Evolutionary conservation across 495 filamentous ascomycete genomes (phyloP).

Genomic region (Aspergillus mulundensis): DNA sequence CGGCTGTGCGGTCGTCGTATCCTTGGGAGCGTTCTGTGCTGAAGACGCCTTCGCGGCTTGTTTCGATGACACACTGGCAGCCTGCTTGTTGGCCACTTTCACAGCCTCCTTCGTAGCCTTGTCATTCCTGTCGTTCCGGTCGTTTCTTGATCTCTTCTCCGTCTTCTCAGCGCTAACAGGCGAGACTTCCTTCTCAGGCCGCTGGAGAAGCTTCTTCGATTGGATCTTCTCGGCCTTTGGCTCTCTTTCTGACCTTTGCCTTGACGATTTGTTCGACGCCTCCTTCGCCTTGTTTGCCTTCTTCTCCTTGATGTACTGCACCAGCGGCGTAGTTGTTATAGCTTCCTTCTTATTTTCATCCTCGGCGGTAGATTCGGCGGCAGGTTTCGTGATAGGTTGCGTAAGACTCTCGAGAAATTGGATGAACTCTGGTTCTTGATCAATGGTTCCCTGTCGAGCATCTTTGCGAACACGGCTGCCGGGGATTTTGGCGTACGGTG

Average conservation of each 20-base stretch:
- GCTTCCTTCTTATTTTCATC: slow-evolving; percentile 57
- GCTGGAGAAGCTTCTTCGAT: slow-evolving; percentile 46
- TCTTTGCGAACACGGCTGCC: slow-evolving; percentile 67
- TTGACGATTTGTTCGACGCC: slow-evolving; percentile 48
- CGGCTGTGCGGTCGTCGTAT: slow-evolving; percentile 25
- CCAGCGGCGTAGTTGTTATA: slow-evolving; percentile 76
- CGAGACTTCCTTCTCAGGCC: slow-evolving; percentile 42
- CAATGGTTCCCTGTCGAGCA: slow-evolving; percentile 86
- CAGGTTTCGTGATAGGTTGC: slow-evolving; percentile 60
- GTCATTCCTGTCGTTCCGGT: slow-evolving; percentile 40
- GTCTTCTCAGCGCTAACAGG: slow-evolving; percentile 42
- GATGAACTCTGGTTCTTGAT: slow-evolving; percentile 93
- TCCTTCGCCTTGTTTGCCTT: slow-evolving; percentile 86
- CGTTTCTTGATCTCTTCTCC: slow-evolving; percentile 50
- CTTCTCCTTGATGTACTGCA: slow-evolving; percentile 86
- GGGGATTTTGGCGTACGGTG: slow-evolving; percentile 77
- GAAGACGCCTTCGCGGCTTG: slow-evolving; percentile 19
- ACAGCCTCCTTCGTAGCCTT: slow-evolving; percentile 69
- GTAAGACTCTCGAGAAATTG: slow-evolving; percentile 84
- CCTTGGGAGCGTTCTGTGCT: slow-evolving; percentile 31
- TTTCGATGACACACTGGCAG: slow-evolving; percentile 21
- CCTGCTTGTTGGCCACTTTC: slow-evolving; percentile 73
- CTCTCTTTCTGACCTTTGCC: slow-evolving; percentile 61
- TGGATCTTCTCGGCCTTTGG: slow-evolving; percentile 51
- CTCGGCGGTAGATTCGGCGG: slow-evolving; percentile 49